phyloP scores from a whole-genome alignment of 2,329 filamentous ascomycete species.

The Pestalotiopsis sp. region DNA sequence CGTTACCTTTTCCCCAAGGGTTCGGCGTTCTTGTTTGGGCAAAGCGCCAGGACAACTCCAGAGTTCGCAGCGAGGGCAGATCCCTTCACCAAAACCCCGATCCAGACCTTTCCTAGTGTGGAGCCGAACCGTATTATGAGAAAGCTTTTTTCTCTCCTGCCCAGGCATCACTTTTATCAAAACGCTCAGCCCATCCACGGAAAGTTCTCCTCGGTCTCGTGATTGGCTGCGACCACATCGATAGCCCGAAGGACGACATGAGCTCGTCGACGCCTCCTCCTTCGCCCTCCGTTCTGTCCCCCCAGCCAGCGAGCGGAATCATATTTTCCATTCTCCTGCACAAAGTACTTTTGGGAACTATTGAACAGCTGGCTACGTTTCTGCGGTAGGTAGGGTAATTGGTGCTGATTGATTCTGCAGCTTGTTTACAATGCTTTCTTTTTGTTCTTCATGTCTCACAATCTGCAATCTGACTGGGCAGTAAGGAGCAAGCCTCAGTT shows the following conservation, averaged over 20 bases:
- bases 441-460: background rate
- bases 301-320: background rate
- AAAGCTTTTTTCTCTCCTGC: background rate
- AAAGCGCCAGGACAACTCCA: background rate
- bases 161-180: background rate
- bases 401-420: background rate
- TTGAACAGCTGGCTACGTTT: background rate
- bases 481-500: background rate
- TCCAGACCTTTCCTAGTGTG: background rate
- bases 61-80: background rate
- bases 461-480: background rate
- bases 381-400: background rate
- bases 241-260: background rate
- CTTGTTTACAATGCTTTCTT: background rate
- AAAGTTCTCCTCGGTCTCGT: background rate
- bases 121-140: background rate
- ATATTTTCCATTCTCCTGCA: background rate
- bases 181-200: background rate
- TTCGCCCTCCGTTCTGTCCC: background rate
- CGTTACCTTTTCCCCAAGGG: background rate
- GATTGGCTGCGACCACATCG: background rate
- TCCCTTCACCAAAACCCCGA: constrained; percentile 9
- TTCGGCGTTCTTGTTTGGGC: background rate
- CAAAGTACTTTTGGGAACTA: background rate
- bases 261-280: background rate